Evolutionary conservation across 345 rosid genomes (phyloP).

Genomic region (Theobroma cacao): DNA sequence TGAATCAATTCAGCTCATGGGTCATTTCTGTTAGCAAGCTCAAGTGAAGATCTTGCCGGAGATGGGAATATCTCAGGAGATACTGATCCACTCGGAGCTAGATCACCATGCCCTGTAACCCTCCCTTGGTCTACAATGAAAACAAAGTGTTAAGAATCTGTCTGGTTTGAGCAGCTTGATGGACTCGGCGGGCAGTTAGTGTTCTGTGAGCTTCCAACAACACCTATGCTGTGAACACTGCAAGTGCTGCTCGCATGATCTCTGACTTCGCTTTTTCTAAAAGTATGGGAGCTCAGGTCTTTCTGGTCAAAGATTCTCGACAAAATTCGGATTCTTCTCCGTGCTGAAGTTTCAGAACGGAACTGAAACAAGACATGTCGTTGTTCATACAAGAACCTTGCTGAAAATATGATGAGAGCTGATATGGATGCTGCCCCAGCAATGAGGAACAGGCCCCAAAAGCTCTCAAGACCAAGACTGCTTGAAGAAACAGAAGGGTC

Average conservation of each 20-base stretch:
- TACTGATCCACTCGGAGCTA: neutral
- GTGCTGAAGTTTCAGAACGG: slow-evolving; percentile 1
- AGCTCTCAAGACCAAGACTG: neutral
- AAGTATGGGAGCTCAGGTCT: slow-evolving; percentile 34
- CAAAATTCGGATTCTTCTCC: slow-evolving; percentile 22
- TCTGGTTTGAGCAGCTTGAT: slow-evolving; percentile 8
- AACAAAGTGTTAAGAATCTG: neutral
- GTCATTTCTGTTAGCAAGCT: neutral
- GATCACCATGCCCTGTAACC: neutral
- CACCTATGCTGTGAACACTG: slow-evolving; percentile 8
- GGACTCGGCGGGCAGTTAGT: slow-evolving; percentile 21
- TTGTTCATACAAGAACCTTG: neutral
- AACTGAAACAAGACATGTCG: neutral
- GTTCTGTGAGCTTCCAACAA: slow-evolving; percentile 6
- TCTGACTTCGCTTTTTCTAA: slow-evolving; percentile 5
- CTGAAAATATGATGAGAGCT: slow-evolving; percentile 20
- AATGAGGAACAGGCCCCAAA: neutral
- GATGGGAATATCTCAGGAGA: neutral
- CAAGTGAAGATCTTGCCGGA: neutral
- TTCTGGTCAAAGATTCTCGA: slow-evolving; percentile 30
- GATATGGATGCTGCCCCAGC: slow-evolving; percentile 25
- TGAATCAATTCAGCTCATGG: too few species aligned
- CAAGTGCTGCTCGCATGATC: neutral
- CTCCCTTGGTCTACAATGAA: slow-evolving; percentile 19
- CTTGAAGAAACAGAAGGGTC: neutral